Evolutionary conservation across 2,329 filamentous ascomycete species (phyloP), one percentile per base, ranked within the genome.

Genomic region (Apiospora malaysiana): DNA sequence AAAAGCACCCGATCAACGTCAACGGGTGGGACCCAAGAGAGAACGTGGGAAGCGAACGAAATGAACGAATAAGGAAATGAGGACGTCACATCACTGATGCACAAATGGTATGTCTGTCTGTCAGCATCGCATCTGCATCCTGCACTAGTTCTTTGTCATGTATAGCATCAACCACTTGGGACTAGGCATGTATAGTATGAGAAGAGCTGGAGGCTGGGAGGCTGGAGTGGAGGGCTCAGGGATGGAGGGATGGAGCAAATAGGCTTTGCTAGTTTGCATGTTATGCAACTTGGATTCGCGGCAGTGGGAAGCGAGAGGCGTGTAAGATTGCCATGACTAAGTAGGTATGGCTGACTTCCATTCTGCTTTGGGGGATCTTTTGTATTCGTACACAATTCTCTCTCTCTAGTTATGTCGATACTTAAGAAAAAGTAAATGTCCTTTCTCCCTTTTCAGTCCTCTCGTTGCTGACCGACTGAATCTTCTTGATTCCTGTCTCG

Each of bases 291-390:
- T 10, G 18, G 21, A n/a, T 59, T 59, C 27, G 32, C 12, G 56
- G 56, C 10, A 63, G 56, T 40, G 18, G 18, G 56, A 63, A 63
- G 56, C 56, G 56, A 63, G 18, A 63, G 56, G 32, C 18, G 27
- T 63, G 56, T 40, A 63, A 63, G 56, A 63, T 63, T 63, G 56
- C 32, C 56, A 37, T n/a, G 56, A 40, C 56, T 63, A 40, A 59
- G 27, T n/a, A 59, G 51, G 25, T 32, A 40, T 63, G 56, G 56
- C 56, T 40, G 56, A 63, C 56, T 40, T 40, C 51, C 51, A 59
- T 59, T 59, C 32, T 63, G 56, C 56, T 63, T 63, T 40, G 32
- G 56, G 27, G 56, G 37, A 32, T 37, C 10, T 63, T 37, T 59
- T 59, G 32, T 63, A 63, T 63, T 63, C 56, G 56, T 63, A 63